Percentiles rank a stretch among this genome's conserved stretches.
phyloP scores from a whole-genome alignment of 345 rosid genomes.

The Toxicodendron radicans region DNA sequence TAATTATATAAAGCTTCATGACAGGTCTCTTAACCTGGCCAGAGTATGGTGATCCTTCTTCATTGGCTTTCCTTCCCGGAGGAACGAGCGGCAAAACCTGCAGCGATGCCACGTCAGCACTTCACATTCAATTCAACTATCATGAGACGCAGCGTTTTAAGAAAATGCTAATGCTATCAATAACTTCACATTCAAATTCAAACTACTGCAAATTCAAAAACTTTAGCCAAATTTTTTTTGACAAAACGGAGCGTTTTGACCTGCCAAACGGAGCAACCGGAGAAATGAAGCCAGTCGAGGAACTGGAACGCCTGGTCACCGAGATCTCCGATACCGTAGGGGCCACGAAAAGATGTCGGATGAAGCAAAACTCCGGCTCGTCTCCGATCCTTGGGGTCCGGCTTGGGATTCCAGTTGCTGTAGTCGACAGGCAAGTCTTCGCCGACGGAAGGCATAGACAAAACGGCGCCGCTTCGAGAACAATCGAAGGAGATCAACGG shows the following conservation, averaged over 20 bases:
- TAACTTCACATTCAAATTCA: no score
- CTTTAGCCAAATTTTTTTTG: background rate
- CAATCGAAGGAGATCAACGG: background rate
- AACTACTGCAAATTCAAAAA: no score
- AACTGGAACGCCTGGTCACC: conserved; percentile 76
- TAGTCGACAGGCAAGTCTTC: conserved; percentile 66
- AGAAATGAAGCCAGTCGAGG: conserved; percentile 80
- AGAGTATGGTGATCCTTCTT: conserved; percentile 84
- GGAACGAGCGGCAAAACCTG: conserved; percentile 99
- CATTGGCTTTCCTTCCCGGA: conserved; percentile 60
- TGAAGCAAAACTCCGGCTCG: conserved; percentile 92
- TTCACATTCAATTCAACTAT: background rate
- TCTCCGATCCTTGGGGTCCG: conserved; percentile 41
- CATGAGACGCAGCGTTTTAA: no score
- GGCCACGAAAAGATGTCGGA: conserved; percentile 84
- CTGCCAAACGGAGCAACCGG: conserved; percentile 97
- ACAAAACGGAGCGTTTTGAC: conserved; percentile 28
- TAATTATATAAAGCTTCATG: background rate
- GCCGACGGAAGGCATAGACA: conserved; percentile 42
- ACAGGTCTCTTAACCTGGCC: conserved; percentile 62
- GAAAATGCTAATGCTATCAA: no score
- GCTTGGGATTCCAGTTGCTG: conserved; percentile 52
- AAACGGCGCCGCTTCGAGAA: conserved; percentile 19
- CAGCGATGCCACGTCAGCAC: background rate
- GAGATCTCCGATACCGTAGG: conserved; percentile 86